Conservation (phyloP, 768 basidiomycete species). For the Lentinula edodes region DNA sequence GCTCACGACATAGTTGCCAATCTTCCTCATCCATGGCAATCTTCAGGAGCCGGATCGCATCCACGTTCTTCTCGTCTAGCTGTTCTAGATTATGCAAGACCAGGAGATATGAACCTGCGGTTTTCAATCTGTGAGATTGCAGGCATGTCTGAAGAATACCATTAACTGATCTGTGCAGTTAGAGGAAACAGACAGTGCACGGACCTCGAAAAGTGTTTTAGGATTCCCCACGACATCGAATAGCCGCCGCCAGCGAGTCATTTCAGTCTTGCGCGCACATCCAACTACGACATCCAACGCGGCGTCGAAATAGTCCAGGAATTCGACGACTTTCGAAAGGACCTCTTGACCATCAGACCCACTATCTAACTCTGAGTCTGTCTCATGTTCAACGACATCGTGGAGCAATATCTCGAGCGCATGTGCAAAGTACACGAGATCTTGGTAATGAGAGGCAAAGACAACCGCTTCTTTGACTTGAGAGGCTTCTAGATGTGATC, state of each 20-base stretch:
- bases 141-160: slow-evolving; percentile 59
- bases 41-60: slow-evolving; percentile 76
- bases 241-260: slow-evolving; percentile 82
- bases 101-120: slow-evolving; percentile 88
- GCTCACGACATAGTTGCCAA: slow-evolving; percentile 88
- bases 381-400: slow-evolving; percentile 86
- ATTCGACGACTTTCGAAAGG: slow-evolving; percentile 72
- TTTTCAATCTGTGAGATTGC: slow-evolving; percentile 65
- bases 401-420: slow-evolving; percentile 93
- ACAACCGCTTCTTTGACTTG: slow-evolving; percentile 72
- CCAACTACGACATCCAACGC: slow-evolving; percentile 91
- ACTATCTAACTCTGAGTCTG: slow-evolving; percentile 27
- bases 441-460: slow-evolving; percentile 83
- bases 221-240: slow-evolving; percentile 92
- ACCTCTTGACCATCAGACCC: slow-evolving; percentile 28
- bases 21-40: slow-evolving; percentile 74
- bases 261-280: slow-evolving; percentile 94
- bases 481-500: slow-evolving; percentile 66
- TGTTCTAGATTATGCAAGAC: slow-evolving; percentile 93
- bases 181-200: background rate
- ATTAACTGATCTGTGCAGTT: background rate
- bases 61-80: slow-evolving; percentile 69
- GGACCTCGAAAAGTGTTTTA: slow-evolving; percentile 84
- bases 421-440: slow-evolving; percentile 90
- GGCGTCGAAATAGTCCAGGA: slow-evolving; percentile 91